Evolutionary conservation across 495 filamentous ascomycete species (phyloP), one percentile per base, ranked within the genome.

Genomic region (Talaromyces wortmannii): DNA sequence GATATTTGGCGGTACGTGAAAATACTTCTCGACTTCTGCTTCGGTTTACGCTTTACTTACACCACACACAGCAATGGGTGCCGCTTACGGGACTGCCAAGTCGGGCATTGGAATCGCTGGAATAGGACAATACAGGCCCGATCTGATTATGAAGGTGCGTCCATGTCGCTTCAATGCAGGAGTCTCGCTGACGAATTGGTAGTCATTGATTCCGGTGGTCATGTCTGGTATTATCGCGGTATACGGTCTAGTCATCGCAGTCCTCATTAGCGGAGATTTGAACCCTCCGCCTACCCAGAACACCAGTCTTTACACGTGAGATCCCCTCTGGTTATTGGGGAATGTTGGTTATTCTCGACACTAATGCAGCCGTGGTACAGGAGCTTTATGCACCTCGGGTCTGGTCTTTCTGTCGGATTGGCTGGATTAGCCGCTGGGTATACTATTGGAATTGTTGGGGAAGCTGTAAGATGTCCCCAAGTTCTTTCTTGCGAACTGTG

Each of bases 181-280:
- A 40, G 8, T 13, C 2, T 5, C 13, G 36, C 36, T 40, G 36
- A 40, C 5, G 13, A 40, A 2, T 8, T 23, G 45, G 53, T 59
- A 92, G 91, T 95, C 89, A 48, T 78, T 96, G 40, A 92, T 95
- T 63, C 94, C 92, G 53, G 92, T 97, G 59, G 90, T 99, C 76
- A 99, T 99, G 94, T 95, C 94, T 66, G 94, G 94, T 80, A 99
- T 99, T 66, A 91, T 99, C 61, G 94, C 94, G 36, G 95, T 99
- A 59, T 99, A 99, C 74, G 85, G 91, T 36, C 88, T 99, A 46
- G 94, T 99, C 59, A 89, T 99, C 59, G 84, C 92, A 15, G 94
- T 99, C 63, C 80, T 99, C 32, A 97, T 97, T 66, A 88, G 91
- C 13, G 84, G 86, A 61, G 88, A 92, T 61, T 80, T 97, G 66